Evolutionary conservation across 2,329 filamentous ascomycete species (phyloP).

Genomic region (Pseudomassariella vexata): DNA sequence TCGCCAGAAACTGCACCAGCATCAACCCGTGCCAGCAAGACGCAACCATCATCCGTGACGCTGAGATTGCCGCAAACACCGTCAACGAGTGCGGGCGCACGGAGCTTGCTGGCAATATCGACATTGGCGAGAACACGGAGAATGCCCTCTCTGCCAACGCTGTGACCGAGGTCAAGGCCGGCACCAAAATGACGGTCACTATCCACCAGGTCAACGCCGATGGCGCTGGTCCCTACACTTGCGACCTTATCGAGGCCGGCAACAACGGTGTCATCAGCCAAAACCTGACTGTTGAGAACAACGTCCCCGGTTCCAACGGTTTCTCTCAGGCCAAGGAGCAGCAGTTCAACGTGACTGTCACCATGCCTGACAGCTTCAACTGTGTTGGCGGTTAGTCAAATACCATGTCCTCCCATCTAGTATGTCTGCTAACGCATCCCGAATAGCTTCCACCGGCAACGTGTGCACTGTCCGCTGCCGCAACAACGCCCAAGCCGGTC

Average conservation of each 20-base stretch:
- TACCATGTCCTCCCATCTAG: background rate
- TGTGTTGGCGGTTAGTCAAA: conserved; percentile 40
- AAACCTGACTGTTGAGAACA: conserved; percentile 49
- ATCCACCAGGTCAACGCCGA: conserved; percentile 51
- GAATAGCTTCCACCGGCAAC: conserved; percentile 46
- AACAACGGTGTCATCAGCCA: conserved; percentile 36
- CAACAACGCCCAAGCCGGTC: conserved; percentile 51
- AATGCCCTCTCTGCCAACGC: conserved; percentile 37
- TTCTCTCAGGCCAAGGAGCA: conserved; percentile 50
- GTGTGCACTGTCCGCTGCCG: conserved; percentile 54
- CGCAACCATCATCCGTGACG: conserved; percentile 56
- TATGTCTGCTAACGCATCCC: conserved; percentile 6
- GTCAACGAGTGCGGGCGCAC: conserved; percentile 60
- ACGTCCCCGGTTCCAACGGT: conserved; percentile 52
- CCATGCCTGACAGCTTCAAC: conserved; percentile 41
- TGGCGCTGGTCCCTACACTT: conserved; percentile 48
- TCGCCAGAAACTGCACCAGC: conserved; percentile 57
- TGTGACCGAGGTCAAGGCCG: conserved; percentile 44
- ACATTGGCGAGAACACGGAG: conserved; percentile 51
- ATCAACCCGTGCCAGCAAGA: conserved; percentile 64
- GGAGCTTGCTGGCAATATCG: conserved; percentile 54
- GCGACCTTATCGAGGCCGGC: conserved; percentile 45
- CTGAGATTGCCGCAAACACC: conserved; percentile 43
- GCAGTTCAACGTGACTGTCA: conserved; percentile 51
- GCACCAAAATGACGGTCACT: conserved; percentile 37